Conservation (phyloP, 306 rosid species). For the Casuarina glauca region DNA sequence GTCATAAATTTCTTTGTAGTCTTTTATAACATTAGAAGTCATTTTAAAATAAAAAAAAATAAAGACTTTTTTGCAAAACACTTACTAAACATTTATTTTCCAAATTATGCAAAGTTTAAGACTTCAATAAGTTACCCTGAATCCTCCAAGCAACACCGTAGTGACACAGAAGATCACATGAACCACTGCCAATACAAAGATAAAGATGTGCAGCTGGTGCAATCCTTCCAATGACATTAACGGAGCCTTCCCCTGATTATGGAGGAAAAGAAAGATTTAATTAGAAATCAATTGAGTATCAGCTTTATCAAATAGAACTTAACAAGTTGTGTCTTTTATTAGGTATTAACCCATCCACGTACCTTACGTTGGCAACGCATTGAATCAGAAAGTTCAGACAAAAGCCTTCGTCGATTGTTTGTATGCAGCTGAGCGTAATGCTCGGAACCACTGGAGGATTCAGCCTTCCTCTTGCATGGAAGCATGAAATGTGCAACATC, state of each 20-base stretch:
- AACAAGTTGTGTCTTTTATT: not conserved
- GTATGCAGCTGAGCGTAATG: conserved; percentile 36
- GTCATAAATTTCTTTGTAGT: no score
- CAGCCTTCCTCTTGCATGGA: conserved; percentile 68
- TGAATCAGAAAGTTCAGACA: conserved; percentile 39
- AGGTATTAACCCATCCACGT: not conserved
- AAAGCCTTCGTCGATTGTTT: conserved; percentile 53
- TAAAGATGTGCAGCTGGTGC: conserved; percentile 90
- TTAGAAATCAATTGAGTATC: not conserved
- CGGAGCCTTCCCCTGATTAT: conserved; percentile 74
- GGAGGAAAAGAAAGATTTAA: not conserved
- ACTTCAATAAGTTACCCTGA: conserved; percentile 53
- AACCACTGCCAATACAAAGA: conserved; percentile 82
- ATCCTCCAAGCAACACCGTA: conserved; percentile 75
- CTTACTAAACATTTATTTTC: no score
- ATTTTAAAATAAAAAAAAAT: no score
- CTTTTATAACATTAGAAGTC: no score
- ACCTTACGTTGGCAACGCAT: conserved; percentile 45
- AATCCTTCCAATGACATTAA: conserved; percentile 72
- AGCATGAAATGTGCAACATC: conserved; percentile 60
- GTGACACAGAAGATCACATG: conserved; percentile 76
- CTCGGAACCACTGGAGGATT: conserved; percentile 25
- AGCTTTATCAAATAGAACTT: not conserved
- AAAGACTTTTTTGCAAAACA: no score
- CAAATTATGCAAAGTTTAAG: not conserved